Evolutionary conservation across 1,284 basidiomycete species (phyloP).

Genomic region (Sanguinoderma infundibulare): DNA sequence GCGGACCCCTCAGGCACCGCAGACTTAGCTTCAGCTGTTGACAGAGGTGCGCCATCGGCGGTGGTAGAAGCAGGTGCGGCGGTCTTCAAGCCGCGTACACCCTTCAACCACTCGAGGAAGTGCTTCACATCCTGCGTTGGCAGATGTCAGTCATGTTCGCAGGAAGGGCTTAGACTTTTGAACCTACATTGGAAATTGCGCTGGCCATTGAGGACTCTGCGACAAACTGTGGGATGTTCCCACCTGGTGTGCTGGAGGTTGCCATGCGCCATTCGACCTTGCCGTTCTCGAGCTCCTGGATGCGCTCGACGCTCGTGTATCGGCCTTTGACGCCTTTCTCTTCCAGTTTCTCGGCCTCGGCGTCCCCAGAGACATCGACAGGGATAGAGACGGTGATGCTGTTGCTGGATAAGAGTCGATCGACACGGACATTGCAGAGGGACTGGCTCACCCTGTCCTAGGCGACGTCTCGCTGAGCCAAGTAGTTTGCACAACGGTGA

Average conservation of each 20-base stretch:
- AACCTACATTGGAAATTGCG: slow-evolving; percentile 61
- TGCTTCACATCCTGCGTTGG: slow-evolving; percentile 65
- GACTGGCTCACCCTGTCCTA: slow-evolving; percentile 54
- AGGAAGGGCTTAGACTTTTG: not conserved
- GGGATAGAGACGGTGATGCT: slow-evolving; percentile 77
- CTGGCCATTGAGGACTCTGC: slow-evolving; percentile 62
- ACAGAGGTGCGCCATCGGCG: not conserved
- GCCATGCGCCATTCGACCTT: slow-evolving; percentile 81
- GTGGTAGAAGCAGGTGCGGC: not conserved
- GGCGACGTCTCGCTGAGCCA: slow-evolving; percentile 53
- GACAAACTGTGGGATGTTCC: slow-evolving; percentile 66
- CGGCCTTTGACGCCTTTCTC: slow-evolving; percentile 69
- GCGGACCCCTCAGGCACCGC: not conserved
- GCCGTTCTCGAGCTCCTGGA: slow-evolving; percentile 66
- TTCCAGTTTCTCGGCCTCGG: slow-evolving; percentile 63
- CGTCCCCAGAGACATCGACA: slow-evolving; percentile 61
- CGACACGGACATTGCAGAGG: not conserved
- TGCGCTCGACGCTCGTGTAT: slow-evolving; percentile 71
- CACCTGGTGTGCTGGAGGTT: slow-evolving; percentile 74
- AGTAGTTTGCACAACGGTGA: slow-evolving; percentile 72
- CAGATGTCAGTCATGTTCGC: not conserved
- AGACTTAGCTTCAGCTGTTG: slow-evolving; percentile 6
- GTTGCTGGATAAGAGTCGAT: not conserved
- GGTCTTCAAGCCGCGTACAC: not conserved
- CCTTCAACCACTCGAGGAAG: slow-evolving; percentile 54